Conservation (phyloP, 2,329 filamentous ascomycete species). For the Epichloe scottii region DNA sequence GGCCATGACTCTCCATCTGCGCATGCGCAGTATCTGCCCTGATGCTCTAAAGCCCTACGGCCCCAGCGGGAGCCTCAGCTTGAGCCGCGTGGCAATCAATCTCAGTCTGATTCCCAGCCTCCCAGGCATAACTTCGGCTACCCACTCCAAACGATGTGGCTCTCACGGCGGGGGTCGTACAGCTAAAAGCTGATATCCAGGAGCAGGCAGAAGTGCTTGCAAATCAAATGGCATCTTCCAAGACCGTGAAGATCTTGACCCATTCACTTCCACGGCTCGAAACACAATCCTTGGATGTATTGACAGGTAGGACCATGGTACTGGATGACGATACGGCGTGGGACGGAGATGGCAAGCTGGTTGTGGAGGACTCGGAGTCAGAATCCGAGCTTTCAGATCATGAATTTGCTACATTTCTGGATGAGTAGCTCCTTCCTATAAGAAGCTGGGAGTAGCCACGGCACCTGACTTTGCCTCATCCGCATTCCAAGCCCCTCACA, state of each 20-base stretch:
- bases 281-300: conserved; percentile 9
- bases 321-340: conserved; percentile 9
- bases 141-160: no score
- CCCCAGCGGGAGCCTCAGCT: no score
- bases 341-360: conserved; percentile 10
- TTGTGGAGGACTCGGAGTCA: conserved; percentile 5
- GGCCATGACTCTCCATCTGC: no score
- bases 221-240: conserved; percentile 7
- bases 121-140: no score
- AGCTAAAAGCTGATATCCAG: conserved; percentile 9
- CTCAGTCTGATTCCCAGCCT: no score
- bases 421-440: not conserved
- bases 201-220: conserved; percentile 9
- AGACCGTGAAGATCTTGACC: conserved; percentile 9
- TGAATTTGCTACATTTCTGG: not conserved
- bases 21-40: no score
- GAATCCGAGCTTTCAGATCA: conserved; percentile 9
- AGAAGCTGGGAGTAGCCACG: no score
- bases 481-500: no score
- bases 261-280: conserved; percentile 8
- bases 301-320: conserved; percentile 11
- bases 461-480: no score
- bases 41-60: no score
- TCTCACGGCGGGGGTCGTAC: not conserved
- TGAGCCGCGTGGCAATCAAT: no score